Conservation (phyloP, 176 grass and related monocot species). For the Alopecurus myosuroides region DNA sequence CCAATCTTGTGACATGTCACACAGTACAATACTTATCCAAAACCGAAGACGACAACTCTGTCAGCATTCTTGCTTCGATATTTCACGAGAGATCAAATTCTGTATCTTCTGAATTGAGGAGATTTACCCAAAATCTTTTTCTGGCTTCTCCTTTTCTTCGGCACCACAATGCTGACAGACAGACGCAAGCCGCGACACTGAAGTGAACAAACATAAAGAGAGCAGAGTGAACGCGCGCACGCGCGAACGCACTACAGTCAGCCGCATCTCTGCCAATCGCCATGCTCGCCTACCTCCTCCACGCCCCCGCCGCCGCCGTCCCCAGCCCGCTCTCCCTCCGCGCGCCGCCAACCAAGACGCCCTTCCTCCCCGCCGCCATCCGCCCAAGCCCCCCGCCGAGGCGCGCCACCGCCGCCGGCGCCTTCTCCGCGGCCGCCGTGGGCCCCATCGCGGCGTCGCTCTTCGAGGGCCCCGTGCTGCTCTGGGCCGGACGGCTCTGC, state of each 20-base stretch:
- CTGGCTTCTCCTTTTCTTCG: neutral
- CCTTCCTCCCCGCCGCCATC: slow-evolving; percentile 41
- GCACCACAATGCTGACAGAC: neutral
- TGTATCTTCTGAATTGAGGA: neutral
- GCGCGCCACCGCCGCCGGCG: slow-evolving; percentile 12
- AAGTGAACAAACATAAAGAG: neutral
- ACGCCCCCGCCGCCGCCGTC: slow-evolving; percentile 22
- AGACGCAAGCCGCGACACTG: neutral
- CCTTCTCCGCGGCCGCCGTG: slow-evolving; percentile 7
- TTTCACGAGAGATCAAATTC: neutral
- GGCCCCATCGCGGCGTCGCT: slow-evolving; percentile 62
- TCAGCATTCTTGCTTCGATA: neutral
- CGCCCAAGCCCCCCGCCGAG: slow-evolving; percentile 13
- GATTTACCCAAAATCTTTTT: neutral
- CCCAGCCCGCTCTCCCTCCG: slow-evolving; percentile 40
- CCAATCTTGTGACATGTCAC: neutral
- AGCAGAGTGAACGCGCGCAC: neutral
- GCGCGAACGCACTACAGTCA: neutral
- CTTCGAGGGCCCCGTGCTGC: slow-evolving; percentile 69
- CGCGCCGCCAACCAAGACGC: slow-evolving; percentile 34
- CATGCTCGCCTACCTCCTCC: slow-evolving; percentile 57
- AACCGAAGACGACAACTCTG: neutral
- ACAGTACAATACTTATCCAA: neutral
- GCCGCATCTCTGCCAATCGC: slow-evolving; percentile 23
- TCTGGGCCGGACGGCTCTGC: slow-evolving; percentile 81